These are phyloP conservation scores for Bacidia gigantensis DNA, from an alignment of 495 filamentous ascomycete genomes.

Conservation along the genomic window DNA sequence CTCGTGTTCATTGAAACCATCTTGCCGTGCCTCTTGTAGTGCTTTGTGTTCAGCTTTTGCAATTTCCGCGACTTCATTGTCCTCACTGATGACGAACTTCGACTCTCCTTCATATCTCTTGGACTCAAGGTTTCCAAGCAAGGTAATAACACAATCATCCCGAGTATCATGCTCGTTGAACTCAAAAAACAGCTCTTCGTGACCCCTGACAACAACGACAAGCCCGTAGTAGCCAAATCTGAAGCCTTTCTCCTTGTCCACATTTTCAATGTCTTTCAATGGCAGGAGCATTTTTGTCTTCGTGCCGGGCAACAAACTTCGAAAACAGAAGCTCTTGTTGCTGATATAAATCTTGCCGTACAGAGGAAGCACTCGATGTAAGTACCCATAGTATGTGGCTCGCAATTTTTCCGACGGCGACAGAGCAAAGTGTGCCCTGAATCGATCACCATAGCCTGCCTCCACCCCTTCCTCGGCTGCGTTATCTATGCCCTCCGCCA, in stretches of 20 bases:
- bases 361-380: constrained; percentile 77
- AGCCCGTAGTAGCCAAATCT: constrained; percentile 83
- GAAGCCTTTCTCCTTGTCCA: constrained; percentile 90
- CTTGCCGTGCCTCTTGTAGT: constrained; percentile 62
- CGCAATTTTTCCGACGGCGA: constrained; percentile 73
- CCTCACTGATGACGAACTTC: constrained; percentile 50
- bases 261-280: constrained; percentile 83
- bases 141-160: constrained; percentile 76
- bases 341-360: constrained; percentile 97
- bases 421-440: constrained; percentile 80
- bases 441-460: constrained; percentile 56
- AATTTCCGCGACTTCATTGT: constrained; percentile 55
- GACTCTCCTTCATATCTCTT: constrained; percentile 60
- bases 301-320: constrained; percentile 78
- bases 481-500: constrained; percentile 49
- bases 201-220: constrained; percentile 80
- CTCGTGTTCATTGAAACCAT: constrained; percentile 44
- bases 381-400: constrained; percentile 77
- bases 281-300: constrained; percentile 89
- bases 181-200: constrained; percentile 96
- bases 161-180: constrained; percentile 62
- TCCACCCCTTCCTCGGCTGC: constrained; percentile 49
- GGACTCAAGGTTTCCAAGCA: constrained; percentile 62
- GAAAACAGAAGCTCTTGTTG: constrained; percentile 82
- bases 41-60: constrained; percentile 74